phyloP scores from a whole-genome alignment of 208 protist species.

The Leishmania lainsoni region DNA sequence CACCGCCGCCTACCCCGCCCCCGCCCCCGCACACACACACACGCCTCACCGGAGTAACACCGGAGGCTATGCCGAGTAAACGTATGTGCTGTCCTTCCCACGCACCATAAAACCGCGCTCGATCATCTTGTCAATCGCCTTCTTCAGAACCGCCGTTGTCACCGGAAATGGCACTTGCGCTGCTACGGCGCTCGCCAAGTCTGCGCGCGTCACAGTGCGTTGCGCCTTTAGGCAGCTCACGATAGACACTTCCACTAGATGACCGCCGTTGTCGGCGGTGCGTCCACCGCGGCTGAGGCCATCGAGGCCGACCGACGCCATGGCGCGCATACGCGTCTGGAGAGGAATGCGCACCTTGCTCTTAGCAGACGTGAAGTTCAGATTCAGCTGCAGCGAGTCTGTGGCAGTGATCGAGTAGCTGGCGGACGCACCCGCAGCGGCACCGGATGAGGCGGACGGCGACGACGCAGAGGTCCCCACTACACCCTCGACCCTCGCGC shows the following conservation, averaged over 20 bases:
- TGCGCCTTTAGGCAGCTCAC: slow-evolving; percentile 95
- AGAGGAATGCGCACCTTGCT: slow-evolving; percentile 49
- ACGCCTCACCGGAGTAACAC: neutral
- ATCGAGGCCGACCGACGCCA: slow-evolving; percentile 16
- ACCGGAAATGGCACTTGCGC: slow-evolving; percentile 88
- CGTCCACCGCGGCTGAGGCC: slow-evolving; percentile 15
- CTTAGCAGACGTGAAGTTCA: slow-evolving; percentile 39
- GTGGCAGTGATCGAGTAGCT: slow-evolving; percentile 13
- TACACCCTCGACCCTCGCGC: neutral
- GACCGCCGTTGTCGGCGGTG: slow-evolving; percentile 67
- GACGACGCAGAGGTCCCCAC: neutral
- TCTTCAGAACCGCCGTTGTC: slow-evolving; percentile 88
- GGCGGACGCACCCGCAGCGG: neutral
- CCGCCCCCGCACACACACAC: neutral
- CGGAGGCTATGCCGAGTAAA: slow-evolving; percentile 86
- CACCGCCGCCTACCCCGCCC: no score
- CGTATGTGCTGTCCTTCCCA: slow-evolving; percentile 70
- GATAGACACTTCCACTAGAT: slow-evolving; percentile 92
- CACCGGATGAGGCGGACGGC: neutral
- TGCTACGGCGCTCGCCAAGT: slow-evolving; percentile 81
- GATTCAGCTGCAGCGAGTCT: slow-evolving; percentile 50
- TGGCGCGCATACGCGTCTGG: slow-evolving; percentile 18
- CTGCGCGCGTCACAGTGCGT: slow-evolving; percentile 67
- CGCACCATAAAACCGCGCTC: slow-evolving; percentile 95
- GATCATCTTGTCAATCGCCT: slow-evolving; percentile 93